Base-by-base conservation (phyloP, 805 yeast species). In the Yarrowia osloensis region DNA sequence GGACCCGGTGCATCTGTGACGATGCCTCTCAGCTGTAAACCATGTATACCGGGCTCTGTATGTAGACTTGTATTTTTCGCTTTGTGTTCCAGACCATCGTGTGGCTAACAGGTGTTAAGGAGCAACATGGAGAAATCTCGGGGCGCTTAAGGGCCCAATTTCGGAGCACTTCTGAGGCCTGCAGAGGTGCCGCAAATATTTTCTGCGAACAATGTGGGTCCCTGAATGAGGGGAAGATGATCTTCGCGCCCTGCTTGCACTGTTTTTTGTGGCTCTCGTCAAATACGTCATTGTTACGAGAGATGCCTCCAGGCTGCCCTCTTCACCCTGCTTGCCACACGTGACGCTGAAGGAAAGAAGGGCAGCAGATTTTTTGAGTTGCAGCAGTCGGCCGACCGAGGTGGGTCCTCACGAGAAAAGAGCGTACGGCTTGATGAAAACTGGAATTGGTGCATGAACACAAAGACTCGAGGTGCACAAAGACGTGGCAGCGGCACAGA, bases 41-140 rank as follows among this genome's bases (percentile, higher is more conserved):
- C n/a, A n/a, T n/a, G n/a, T n/a, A n/a, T n/a, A n/a, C n/a, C n/a
- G n/a, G n/a, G n/a, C n/a, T n/a, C n/a, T n/a, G 17, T 15, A 7
- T n/a, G 21, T 39, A 24, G 13, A 8, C n/a, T 26, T 26, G 9
- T 7, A 13, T 17, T 46, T 46, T 46, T 46, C 8, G 19, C 4
- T n/a, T 26, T n/a, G 6, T 12, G 9, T 44, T 44, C 29, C 15
- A 19, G 42, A 37, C 42, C n/a, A n/a, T n/a, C n/a, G n/a, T n/a
- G n/a, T n/a, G n/a, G n/a, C n/a, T n/a, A 7, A 7, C 4, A 31
- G 9, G 19, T 37, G 40, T 40, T 21, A 40, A 13, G 35, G 35
- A 47, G 54, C 54, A 47, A 47, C 24, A 29, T 28, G 54, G 54
- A 29, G 54, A 47, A 12, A 28, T 29, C 24, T 47, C 54, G 54